Conservation (phyloP, 1,284 basidiomycete species). For the Heterobasidion irregulare region DNA sequence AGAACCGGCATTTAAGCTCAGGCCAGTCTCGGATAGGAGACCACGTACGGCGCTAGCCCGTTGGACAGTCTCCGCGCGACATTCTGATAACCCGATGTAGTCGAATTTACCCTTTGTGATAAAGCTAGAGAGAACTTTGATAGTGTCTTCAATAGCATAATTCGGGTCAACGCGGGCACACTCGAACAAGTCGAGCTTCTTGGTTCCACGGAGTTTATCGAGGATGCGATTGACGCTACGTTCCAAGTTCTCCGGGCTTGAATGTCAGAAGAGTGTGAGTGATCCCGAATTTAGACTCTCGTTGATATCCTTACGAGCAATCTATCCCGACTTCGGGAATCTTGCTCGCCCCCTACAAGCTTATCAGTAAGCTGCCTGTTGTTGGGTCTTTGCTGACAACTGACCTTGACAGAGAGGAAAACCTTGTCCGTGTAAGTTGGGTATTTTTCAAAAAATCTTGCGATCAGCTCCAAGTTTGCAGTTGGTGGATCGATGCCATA, state of each 20-base stretch:
- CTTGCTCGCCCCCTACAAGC: constrained; percentile 31
- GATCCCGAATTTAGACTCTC: background rate
- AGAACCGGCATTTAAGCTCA: too few relatives aligned
- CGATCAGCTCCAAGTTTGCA: constrained; percentile 32
- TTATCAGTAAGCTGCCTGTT: background rate
- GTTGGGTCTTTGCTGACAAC: background rate
- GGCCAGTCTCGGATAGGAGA: background rate
- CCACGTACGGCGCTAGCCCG: constrained; percentile 23
- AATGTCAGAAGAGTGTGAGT: background rate
- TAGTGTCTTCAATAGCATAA: constrained; percentile 23
- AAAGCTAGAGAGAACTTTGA: constrained; percentile 18
- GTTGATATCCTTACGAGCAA: constrained; percentile 17
- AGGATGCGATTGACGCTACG: constrained; percentile 29
- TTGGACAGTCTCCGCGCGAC: constrained; percentile 34
- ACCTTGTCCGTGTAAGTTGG: constrained; percentile 44
- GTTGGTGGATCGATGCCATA: constrained; percentile 27
- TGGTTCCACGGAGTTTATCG: constrained; percentile 29
- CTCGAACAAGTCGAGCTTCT: constrained; percentile 37
- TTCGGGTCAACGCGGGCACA: constrained; percentile 24
- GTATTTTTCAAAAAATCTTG: constrained; percentile 38
- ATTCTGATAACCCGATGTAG: constrained; percentile 41
- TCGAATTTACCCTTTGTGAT: constrained; percentile 34
- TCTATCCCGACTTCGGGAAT: constrained; percentile 14
- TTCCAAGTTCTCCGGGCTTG: constrained; percentile 30
- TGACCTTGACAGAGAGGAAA: constrained; percentile 35